Evolutionary conservation across 75 land plant species (phyloP).

Genomic region (Pseudotsuga menziesii): DNA sequence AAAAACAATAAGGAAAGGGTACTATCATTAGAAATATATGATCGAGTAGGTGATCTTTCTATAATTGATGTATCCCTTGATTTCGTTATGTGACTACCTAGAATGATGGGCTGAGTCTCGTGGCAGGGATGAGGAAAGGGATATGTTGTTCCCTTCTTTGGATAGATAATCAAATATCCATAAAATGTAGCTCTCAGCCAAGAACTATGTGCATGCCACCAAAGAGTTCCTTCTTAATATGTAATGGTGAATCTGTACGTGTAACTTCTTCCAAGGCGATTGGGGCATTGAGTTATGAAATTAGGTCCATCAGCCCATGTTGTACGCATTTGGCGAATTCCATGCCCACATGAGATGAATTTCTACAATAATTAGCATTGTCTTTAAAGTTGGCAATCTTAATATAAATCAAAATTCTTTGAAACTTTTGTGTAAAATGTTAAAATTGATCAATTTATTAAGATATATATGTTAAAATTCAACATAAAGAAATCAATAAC

Average conservation of each 20-base stretch:
- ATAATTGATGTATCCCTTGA: too few species aligned
- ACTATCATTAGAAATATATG: too few species aligned
- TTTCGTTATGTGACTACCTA: slow-evolving; percentile 20
- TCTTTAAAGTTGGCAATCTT: too few species aligned
- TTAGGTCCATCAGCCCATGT: slow-evolving; percentile 14
- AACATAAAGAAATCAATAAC: too few species aligned
- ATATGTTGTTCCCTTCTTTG: slow-evolving; percentile 11
- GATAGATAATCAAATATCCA: slow-evolving; percentile 24
- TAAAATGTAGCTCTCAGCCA: slow-evolving; percentile 45
- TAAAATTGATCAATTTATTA: too few species aligned
- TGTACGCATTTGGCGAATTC: slow-evolving; percentile 8
- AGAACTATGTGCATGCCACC: slow-evolving; percentile 8
- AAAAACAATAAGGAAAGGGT: too few species aligned
- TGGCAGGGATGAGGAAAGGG: slow-evolving; percentile 15
- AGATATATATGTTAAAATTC: too few species aligned
- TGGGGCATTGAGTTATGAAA: slow-evolving; percentile 5
- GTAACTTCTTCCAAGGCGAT: neutral
- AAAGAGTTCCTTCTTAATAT: slow-evolving; percentile 28
- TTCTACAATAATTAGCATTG: too few species aligned
- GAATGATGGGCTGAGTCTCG: slow-evolving; percentile 17
- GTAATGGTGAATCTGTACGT: slow-evolving; percentile 16
- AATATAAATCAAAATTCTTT: too few species aligned
- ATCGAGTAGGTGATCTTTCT: too few species aligned
- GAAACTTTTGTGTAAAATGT: too few species aligned
- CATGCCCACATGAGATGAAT: slow-evolving; percentile 4